Evolutionary conservation across 768 basidiomycete species (phyloP), one percentile per base, ranked within the genome.

Genomic region (Tulasnella sp.): DNA sequence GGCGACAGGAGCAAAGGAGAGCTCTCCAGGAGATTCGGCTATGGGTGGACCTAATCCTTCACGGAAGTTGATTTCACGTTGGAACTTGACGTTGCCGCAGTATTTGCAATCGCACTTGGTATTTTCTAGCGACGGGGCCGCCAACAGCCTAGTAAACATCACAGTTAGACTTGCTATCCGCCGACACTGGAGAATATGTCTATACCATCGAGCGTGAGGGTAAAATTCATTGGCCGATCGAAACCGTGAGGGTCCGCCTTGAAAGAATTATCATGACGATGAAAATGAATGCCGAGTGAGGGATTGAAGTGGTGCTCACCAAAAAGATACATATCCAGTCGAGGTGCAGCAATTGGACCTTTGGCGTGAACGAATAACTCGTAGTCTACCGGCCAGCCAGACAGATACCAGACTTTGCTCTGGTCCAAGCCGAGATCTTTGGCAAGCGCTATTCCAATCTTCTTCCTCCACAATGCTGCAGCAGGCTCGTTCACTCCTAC

Each of bases 221-320:
- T 90, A 85, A 78, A 94, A 92, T 77, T 95, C 93, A 64, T 89
- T 89, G n/a, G 88, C 82, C 14, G 92, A 93, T 52, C 93, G 89
- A 79, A 93, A 94, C 70, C 32, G 7, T 17, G 71, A 19, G 26
- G 59, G 71, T 6, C 71, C 71, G 16, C 71, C 71, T 72, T 34
- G 6, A 81, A 85, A 36, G 80, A 81, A 44, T 83, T 80, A 65
- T 80, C 72, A 36, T 75, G 72, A 1, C 88, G 88, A 80, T 80
- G 79, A 83, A 71, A 19, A n/a, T 14, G 42, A 65, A 29, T 17
- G 34, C 71, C 17, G 62, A n/a, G 39, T 37, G 68, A 75, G 59
- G 59, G 9, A 62, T 22, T 34, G 19, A 16, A 73, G 62, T 1
- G 9, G 11, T 12, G 19, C 81, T 40, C 26, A 92, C 92, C 92